These are phyloP conservation scores for Rhytidiadelphus loreus DNA, from an alignment of 225 moss, liverwort and hornwort species.

Conservation along the genomic window DNA sequence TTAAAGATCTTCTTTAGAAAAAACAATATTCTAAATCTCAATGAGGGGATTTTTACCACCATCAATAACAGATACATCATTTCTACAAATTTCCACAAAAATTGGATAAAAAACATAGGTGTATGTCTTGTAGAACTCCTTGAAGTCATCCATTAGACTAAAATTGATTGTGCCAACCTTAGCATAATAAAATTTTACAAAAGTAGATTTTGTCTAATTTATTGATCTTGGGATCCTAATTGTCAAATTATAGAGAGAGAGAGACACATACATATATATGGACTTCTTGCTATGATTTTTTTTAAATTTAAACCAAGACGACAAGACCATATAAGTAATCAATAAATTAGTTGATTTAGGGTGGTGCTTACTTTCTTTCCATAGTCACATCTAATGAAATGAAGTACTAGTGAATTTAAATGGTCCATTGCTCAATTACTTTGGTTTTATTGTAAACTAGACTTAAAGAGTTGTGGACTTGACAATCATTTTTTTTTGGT, in stretches of 20 bases:
- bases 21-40: not conserved
- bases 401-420: not conserved
- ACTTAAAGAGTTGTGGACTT: fast-evolving
- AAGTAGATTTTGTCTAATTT: not conserved
- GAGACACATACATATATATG: not conserved
- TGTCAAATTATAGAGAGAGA: too few relatives aligned
- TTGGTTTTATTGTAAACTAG: too few relatives aligned
- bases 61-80: fast-evolving
- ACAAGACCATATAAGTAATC: not conserved
- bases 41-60: fast-evolving
- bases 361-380: not conserved
- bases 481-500: not conserved
- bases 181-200: not conserved
- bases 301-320: fast-evolving
- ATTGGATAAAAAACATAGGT: too few relatives aligned
- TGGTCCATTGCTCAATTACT: not conserved
- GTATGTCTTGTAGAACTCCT: not conserved
- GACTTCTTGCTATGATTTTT: not conserved
- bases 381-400: not conserved
- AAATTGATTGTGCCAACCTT: not conserved
- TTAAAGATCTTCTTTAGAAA: not conserved
- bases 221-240: not conserved
- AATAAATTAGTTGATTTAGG: not conserved
- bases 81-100: too few relatives aligned
- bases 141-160: too few relatives aligned